phyloP scores from a whole-genome alignment of 106 monocot species.

The Allium fistulosum region DNA sequence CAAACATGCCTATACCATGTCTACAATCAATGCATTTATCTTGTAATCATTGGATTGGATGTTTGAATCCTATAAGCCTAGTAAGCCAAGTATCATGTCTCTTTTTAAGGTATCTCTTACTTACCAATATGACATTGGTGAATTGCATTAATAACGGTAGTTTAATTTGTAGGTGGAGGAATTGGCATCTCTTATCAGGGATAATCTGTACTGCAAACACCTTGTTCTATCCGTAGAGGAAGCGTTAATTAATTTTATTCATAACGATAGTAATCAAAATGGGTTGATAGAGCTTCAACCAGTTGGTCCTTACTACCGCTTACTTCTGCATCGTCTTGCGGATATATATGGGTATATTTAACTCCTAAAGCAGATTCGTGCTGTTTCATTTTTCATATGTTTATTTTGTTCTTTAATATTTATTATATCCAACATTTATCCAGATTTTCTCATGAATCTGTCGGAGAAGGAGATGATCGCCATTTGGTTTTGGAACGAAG shows the following conservation, averaged over 20 bases:
- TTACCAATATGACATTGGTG: too few species aligned
- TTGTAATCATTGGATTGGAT: background rate
- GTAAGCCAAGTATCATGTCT: background rate
- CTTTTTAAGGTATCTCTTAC: background rate
- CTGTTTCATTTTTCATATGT: background rate
- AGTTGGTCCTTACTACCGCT: constrained; percentile 63
- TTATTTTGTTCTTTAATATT: background rate
- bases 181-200: constrained; percentile 83
- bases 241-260: constrained; percentile 44
- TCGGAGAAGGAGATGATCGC: constrained; percentile 89
- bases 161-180: constrained; percentile 70
- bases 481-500: constrained; percentile 76
- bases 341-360: constrained; percentile 76
- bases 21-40: background rate
- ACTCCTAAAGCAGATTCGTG: background rate
- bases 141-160: background rate
- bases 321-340: constrained; percentile 88
- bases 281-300: constrained; percentile 75
- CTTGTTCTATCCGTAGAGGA: constrained; percentile 82
- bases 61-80: background rate
- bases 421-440: constrained; percentile 1
- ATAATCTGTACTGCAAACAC: constrained; percentile 84
- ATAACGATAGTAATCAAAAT: constrained; percentile 48
- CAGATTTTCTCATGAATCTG: constrained; percentile 92
- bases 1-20: background rate